These are phyloP conservation scores for Boletus sp. DNA, from an alignment of 1,284 basidiomycete genomes.

Conservation along the genomic window DNA sequence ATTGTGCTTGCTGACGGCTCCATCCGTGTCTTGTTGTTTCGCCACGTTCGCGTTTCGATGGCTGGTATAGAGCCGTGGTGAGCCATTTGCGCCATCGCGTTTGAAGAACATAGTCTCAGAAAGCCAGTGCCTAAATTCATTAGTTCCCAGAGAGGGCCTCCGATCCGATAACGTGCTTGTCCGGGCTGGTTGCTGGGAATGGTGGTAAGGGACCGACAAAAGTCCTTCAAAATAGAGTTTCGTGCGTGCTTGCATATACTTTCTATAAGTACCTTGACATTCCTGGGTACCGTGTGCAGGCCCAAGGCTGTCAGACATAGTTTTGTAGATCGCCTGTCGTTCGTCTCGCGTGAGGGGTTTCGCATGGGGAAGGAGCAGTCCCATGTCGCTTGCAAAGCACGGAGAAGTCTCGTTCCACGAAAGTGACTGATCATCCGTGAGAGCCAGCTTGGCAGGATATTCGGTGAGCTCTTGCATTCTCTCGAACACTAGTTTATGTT, in stretches of 20 bases:
- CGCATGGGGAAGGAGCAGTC: constrained; percentile 30
- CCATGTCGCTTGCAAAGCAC: constrained; percentile 17
- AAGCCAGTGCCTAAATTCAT: constrained; percentile 33
- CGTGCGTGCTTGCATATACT: constrained; percentile 48
- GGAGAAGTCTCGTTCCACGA: constrained; percentile 21
- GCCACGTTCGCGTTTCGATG: constrained; percentile 17
- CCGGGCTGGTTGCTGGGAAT: constrained; percentile 12
- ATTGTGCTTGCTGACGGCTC: constrained; percentile 4
- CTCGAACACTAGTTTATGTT: constrained; percentile 25
- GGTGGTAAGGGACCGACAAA: constrained; percentile 17
- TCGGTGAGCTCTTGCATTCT: constrained; percentile 24
- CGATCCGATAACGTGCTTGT: constrained; percentile 12
- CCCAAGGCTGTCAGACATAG: constrained; percentile 47
- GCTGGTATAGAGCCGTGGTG: constrained; percentile 12
- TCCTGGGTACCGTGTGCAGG: constrained; percentile 47
- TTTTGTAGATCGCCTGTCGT: constrained; percentile 48
- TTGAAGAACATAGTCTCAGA: constrained; percentile 29
- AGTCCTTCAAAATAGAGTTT: constrained; percentile 43
- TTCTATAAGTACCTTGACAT: constrained; percentile 48
- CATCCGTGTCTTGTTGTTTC: constrained; percentile 10
- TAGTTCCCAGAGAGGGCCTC: constrained; percentile 14
- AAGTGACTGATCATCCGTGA: constrained; percentile 14
- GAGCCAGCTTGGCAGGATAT: constrained; percentile 11
- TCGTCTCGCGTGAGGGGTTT: constrained; percentile 41
- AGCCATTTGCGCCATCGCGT: constrained; percentile 14